Base-by-base conservation (phyloP, 1,284 basidiomycete genomes). In the Fomes fomentarius region DNA sequence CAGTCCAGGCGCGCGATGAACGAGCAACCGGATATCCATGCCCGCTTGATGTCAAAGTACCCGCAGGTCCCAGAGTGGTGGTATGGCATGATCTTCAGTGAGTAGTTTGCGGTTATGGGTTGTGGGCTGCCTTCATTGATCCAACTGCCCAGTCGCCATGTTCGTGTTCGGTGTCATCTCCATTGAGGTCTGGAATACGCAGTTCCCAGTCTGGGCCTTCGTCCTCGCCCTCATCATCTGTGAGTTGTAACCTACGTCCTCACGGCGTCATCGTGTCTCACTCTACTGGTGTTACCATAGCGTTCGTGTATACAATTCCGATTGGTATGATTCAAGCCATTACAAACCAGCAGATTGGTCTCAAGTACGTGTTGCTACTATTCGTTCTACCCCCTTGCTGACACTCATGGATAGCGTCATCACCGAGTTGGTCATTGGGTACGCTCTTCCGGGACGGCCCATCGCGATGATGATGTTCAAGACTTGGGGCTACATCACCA, bases 1-100 rank as follows among this genome's bases (percentile, higher is more conserved):
- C 83, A 85, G 57, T 78, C 85, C 0, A 74, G 91, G 24, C 77
- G 82, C 30, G 80, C 84, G 11, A 77, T 88, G 65, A 67, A 79
- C 44, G 91, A 93, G 64, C 85, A 91, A 62, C 89, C 91, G 8
- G 94, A 96, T 73, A 86, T 96, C 47, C 94, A 96, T 69, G 84
- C 84, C 17, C 77, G 83, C n/a, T 75, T 95, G 26, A 95, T 96
- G 93, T 71, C 84, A 11, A 78, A 78, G 52, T 96, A 96, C 71
- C 60, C 56, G 10, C 69, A 71, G 72, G 88, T 93, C 1, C 91
- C 91, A 0, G 84, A 90, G 53, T 93, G 89, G 89, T 89, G 85
- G 71, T 83, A 80, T 54, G 76, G 78, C 3, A 77, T 78, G 64
- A 73, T 79, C 55, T 77, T 80, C 52, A 31, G 69, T 71, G 42